A percentile compares a stretch with the other conserved stretches of the same genome.
Conservation (phyloP, 1,284 basidiomycete species). For the Tremellales sp. region DNA sequence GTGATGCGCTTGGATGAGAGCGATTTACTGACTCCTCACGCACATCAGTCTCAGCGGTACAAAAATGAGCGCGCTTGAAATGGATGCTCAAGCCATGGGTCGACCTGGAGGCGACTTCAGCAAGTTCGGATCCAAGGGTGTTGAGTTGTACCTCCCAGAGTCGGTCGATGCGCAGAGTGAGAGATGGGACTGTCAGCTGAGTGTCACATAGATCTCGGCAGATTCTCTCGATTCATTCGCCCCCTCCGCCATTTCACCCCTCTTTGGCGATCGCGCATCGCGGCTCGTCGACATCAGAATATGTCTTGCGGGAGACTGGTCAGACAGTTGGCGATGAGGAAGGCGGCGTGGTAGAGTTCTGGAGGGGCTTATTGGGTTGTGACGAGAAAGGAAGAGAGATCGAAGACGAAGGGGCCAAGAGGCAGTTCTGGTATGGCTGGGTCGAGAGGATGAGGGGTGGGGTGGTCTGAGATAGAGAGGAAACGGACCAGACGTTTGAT, state of each 20-base stretch:
- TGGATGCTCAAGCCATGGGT: slow-evolving; percentile 30
- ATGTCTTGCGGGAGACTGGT: slow-evolving; percentile 34
- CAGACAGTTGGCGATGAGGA: slow-evolving; percentile 36
- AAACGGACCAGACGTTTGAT: neutral
- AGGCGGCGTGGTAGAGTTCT: slow-evolving; percentile 23
- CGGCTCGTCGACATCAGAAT: slow-evolving; percentile 20
- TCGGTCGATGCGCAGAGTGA: slow-evolving; percentile 3
- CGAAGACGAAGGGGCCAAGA: neutral
- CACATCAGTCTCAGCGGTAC: slow-evolving; percentile 27
- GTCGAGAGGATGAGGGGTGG: slow-evolving; percentile 8
- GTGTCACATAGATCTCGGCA: slow-evolving; percentile 22
- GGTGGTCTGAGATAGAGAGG: neutral
- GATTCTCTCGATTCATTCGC: slow-evolving; percentile 29
- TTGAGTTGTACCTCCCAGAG: slow-evolving; percentile 41
- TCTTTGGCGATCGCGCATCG: slow-evolving; percentile 31
- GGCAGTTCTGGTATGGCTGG: slow-evolving; percentile 29
- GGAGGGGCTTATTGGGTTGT: slow-evolving; percentile 37
- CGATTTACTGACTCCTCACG: too few species aligned
- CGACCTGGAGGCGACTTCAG: neutral
- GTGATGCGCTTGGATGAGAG: slow-evolving; percentile 2
- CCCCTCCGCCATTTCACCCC: slow-evolving; percentile 13
- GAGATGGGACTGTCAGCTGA: neutral
- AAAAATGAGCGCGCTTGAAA: slow-evolving; percentile 20
- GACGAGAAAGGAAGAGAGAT: slow-evolving; percentile 17
- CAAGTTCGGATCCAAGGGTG: neutral